Conservation (phyloP, 345 rosid species). For the Capsella bursapastoris region DNA sequence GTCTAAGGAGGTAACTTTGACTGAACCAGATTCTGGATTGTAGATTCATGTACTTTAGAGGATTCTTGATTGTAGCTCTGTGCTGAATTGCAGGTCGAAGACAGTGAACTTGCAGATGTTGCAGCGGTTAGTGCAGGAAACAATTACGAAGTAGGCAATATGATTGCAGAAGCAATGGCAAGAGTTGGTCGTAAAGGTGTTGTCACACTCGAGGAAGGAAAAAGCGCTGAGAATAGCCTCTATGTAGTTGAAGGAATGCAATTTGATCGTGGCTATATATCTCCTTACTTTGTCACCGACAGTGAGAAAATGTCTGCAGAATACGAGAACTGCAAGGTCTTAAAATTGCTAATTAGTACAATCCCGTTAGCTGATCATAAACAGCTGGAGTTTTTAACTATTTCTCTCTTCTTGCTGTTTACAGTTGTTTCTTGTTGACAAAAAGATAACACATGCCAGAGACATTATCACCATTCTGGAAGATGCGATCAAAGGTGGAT, state of each 20-base stretch:
- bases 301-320: constrained; percentile 93
- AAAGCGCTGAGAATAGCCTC: constrained; percentile 88
- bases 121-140: constrained; percentile 99
- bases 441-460: constrained; percentile 88
- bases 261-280: constrained; percentile 92
- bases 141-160: constrained; percentile 86
- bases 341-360: not conserved
- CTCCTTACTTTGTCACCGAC: constrained; percentile 93
- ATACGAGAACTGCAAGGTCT: constrained; percentile 92
- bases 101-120: constrained; percentile 94
- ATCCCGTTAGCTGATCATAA: not conserved
- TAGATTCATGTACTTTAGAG: not conserved
- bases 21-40: not conserved
- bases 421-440: constrained; percentile 91
- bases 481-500: constrained; percentile 79
- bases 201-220: constrained; percentile 95
- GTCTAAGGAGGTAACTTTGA: constrained; percentile 75
- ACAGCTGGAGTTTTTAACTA: not conserved
- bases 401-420: constrained; percentile 8
- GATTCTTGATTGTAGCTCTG: not conserved
- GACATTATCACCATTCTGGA: constrained; percentile 75
- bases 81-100: constrained; percentile 65
- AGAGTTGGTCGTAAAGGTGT: constrained; percentile 94
- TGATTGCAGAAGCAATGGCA: constrained; percentile 95
- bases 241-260: constrained; percentile 99